phyloP scores from a whole-genome alignment of 495 filamentous ascomycete genomes.

The Daldinia concentrica region DNA sequence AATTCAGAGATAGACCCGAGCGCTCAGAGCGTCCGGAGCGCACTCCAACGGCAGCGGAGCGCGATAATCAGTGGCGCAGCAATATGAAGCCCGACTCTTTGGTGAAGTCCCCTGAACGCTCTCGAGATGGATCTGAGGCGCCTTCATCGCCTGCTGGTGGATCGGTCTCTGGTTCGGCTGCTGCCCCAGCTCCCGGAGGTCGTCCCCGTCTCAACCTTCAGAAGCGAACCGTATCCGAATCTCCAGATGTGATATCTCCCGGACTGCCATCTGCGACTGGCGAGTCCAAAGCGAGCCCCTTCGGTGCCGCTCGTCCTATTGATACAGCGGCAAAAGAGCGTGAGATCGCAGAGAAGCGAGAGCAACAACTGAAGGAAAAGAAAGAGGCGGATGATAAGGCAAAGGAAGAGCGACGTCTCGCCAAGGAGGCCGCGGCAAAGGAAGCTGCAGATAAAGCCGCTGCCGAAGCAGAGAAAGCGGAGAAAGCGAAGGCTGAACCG shows the following conservation, averaged over 20 bases:
- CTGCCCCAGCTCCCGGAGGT: slow-evolving; percentile 61
- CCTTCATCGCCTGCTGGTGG: slow-evolving; percentile 71
- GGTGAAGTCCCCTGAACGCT: slow-evolving; percentile 54
- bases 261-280: slow-evolving; percentile 53
- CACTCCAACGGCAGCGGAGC: slow-evolving; percentile 81
- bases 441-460: slow-evolving; percentile 65
- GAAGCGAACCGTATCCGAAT: slow-evolving; percentile 88
- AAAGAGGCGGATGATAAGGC: slow-evolving; percentile 89
- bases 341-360: slow-evolving; percentile 87
- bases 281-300: slow-evolving; percentile 87
- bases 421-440: slow-evolving; percentile 71
- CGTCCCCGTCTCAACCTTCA: slow-evolving; percentile 83
- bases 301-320: slow-evolving; percentile 89
- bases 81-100: slow-evolving; percentile 80
- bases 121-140: slow-evolving; percentile 68
- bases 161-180: slow-evolving; percentile 54
- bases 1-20: slow-evolving; percentile 81
- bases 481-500: slow-evolving; percentile 53
- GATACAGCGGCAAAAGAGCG: slow-evolving; percentile 88
- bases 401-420: slow-evolving; percentile 72
- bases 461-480: slow-evolving; percentile 59
- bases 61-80: slow-evolving; percentile 85
- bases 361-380: slow-evolving; percentile 77
- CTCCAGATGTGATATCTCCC: slow-evolving; percentile 61
- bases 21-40: slow-evolving; percentile 76